phyloP scores from a whole-genome alignment of 805 yeast genomes.

The Brettanomyces custersianus region DNA sequence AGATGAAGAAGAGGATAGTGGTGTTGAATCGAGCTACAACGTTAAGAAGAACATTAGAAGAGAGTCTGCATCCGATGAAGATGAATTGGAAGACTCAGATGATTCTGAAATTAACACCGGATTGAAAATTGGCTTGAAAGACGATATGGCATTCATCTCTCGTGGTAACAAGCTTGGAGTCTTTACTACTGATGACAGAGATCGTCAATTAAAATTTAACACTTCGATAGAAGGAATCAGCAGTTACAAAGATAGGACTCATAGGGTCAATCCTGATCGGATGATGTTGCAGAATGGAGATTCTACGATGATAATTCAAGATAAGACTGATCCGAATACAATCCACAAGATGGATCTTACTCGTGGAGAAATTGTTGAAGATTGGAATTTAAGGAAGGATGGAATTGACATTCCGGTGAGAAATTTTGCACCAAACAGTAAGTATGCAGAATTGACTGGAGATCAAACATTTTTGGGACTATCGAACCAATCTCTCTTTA shows the following conservation, averaged over 20 bases:
- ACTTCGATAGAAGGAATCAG: slow-evolving; percentile 60
- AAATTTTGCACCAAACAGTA: slow-evolving; percentile 59
- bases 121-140: slow-evolving; percentile 60
- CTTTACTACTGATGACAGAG: slow-evolving; percentile 45
- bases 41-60: slow-evolving; percentile 2
- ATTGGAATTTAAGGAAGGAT: slow-evolving; percentile 51
- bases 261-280: slow-evolving; percentile 42
- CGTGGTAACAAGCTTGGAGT: slow-evolving; percentile 78
- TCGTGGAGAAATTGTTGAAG: slow-evolving; percentile 77
- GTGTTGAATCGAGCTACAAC: slow-evolving; percentile 9
- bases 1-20: slow-evolving; percentile 25
- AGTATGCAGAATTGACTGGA: slow-evolving; percentile 62
- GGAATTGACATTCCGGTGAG: slow-evolving; percentile 33
- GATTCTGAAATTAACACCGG: slow-evolving; percentile 35
- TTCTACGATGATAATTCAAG: slow-evolving; percentile 56
- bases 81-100: slow-evolving; percentile 11
- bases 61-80: no score
- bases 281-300: slow-evolving; percentile 77
- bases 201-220: slow-evolving; percentile 46
- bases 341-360: slow-evolving; percentile 72
- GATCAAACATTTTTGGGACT: slow-evolving; percentile 73
- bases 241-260: slow-evolving; percentile 37
- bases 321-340: slow-evolving; percentile 31
- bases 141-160: slow-evolving; percentile 69
- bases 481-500: slow-evolving; percentile 56